Evolutionary conservation across 768 basidiomycete species (phyloP).

Genomic region (Paxillus ammoniavirescens): DNA sequence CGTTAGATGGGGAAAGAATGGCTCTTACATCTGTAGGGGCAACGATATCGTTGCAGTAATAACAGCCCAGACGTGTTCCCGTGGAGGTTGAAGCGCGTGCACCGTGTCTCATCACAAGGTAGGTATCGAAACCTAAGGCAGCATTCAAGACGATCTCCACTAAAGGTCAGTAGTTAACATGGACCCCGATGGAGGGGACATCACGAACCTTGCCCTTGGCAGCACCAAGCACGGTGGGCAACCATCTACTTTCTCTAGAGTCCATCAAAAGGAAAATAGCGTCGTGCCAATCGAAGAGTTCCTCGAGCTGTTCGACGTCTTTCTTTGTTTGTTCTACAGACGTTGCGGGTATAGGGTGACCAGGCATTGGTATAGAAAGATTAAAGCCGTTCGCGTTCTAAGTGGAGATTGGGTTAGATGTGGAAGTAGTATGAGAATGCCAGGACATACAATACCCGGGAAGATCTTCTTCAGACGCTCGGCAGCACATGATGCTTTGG

Average conservation of each 20-base stretch:
- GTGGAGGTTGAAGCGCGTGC: slow-evolving; percentile 43
- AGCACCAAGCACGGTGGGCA: slow-evolving; percentile 86
- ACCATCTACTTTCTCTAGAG: slow-evolving; percentile 95
- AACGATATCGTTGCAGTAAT: slow-evolving; percentile 98
- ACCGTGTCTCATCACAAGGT: slow-evolving; percentile 96
- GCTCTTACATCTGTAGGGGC: slow-evolving; percentile 85
- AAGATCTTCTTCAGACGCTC: slow-evolving; percentile 82
- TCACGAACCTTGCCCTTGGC: slow-evolving; percentile 74
- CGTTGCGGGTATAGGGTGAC: slow-evolving; percentile 78
- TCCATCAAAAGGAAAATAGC: slow-evolving; percentile 95
- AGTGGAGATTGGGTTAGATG: neutral
- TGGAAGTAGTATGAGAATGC: neutral
- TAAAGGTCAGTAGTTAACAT: neutral
- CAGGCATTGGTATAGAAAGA: slow-evolving; percentile 94
- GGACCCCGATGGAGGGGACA: neutral
- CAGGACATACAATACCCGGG: slow-evolving; percentile 78
- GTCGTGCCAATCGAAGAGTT: slow-evolving; percentile 82
- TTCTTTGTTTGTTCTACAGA: slow-evolving; percentile 55
- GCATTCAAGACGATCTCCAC: slow-evolving; percentile 87
- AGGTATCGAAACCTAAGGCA: slow-evolving; percentile 94
- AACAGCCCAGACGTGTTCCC: slow-evolving; percentile 72
- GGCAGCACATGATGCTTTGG: slow-evolving; percentile 91
- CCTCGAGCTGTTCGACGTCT: slow-evolving; percentile 73
- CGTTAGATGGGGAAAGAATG: neutral
- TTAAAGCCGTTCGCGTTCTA: slow-evolving; percentile 81